A percentile compares a stretch with the other conserved stretches of the same genome.
phyloP scores from a whole-genome alignment of 306 rosid species.

The Herpetospermum pedunculosum region DNA sequence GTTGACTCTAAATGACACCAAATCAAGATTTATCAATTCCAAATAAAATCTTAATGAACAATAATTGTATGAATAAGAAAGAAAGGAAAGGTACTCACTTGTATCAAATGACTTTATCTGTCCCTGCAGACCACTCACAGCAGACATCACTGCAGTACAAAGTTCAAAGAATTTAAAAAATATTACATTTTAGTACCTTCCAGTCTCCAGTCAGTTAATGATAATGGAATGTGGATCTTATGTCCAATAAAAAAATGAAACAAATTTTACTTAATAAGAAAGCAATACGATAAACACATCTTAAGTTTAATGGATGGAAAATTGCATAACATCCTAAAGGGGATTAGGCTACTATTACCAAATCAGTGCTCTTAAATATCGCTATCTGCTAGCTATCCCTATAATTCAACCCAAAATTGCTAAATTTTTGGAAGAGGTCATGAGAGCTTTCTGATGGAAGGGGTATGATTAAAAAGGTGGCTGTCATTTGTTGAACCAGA shows the following conservation, averaged over 20 bases:
- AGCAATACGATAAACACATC: not conserved
- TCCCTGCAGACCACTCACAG: constrained; percentile 83
- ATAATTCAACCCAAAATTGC: not conserved
- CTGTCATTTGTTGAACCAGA: not conserved
- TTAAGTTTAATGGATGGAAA: not conserved
- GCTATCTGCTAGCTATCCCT: not conserved
- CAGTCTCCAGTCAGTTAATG: not conserved
- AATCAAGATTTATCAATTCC: not conserved
- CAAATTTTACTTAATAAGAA: not conserved
- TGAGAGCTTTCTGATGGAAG: not conserved
- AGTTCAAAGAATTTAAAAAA: not conserved
- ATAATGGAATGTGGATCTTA: not conserved
- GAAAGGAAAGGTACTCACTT: constrained; percentile 39
- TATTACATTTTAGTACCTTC: not conserved
- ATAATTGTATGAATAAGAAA: not conserved
- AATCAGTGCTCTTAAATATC: not conserved
- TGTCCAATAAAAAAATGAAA: not conserved
- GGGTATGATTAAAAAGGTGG: not conserved
- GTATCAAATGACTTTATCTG: constrained; percentile 55
- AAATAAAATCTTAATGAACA: not conserved
- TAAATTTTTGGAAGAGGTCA: not conserved
- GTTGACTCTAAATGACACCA: not conserved
- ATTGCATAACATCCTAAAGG: not conserved
- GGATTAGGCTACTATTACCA: not conserved
- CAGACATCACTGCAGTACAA: constrained; percentile 66